Conservation (phyloP, 257 asterid genomes). For the Solanum corneliomulleri region DNA sequence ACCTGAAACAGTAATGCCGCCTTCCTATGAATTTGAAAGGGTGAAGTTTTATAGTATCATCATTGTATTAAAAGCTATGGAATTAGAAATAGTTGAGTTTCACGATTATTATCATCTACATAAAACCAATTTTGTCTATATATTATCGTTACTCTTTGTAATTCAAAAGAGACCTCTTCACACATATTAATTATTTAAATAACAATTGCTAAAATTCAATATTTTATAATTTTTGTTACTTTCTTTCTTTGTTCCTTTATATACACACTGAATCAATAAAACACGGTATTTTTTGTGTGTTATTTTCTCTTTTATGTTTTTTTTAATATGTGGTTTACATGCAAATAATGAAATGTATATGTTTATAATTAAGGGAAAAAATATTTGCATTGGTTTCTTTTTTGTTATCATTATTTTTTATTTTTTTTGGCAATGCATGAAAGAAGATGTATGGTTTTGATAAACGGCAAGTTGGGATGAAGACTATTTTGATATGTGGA, state of each 20-base stretch:
- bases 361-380: too few relatives aligned
- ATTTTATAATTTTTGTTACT: neutral
- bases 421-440: neutral
- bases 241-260: neutral
- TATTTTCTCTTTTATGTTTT: neutral
- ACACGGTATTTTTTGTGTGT: neutral
- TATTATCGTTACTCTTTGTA: neutral
- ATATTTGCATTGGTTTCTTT: too few relatives aligned
- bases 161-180: neutral
- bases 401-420: too few relatives aligned
- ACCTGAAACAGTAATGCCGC: too few relatives aligned
- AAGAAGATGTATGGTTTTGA: neutral
- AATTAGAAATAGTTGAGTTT: neutral
- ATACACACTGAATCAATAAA: neutral
- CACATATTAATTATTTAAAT: neutral
- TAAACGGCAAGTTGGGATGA: neutral
- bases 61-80: neutral
- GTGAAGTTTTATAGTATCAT: too few relatives aligned
- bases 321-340: too few relatives aligned
- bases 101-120: neutral
- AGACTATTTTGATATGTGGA: neutral
- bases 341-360: too few relatives aligned
- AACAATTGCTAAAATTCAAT: neutral
- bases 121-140: neutral
- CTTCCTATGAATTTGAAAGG: too few relatives aligned